phyloP scores from a whole-genome alignment of 306 rosid species.

The Comarum palustre region DNA sequence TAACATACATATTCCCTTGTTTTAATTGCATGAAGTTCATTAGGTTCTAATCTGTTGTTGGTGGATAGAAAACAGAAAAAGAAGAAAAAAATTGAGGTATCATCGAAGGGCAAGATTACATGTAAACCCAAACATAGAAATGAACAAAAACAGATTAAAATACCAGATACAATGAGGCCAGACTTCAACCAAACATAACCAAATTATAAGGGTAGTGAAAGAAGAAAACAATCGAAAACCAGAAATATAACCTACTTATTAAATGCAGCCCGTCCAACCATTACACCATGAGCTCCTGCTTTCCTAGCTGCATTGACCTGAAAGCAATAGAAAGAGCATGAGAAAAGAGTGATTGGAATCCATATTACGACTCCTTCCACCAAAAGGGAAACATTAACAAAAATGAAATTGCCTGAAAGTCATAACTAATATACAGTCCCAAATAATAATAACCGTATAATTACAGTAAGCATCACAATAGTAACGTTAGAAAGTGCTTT shows the following conservation, averaged over 20 bases:
- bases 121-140: background rate
- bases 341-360: constrained; percentile 9
- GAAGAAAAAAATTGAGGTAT: background rate
- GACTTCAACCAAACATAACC: background rate
- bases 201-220: background rate
- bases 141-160: background rate
- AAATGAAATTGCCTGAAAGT: background rate
- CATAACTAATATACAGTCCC: background rate
- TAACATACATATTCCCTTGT: background rate
- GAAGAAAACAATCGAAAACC: constrained; percentile 3
- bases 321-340: constrained; percentile 1
- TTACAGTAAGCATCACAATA: background rate
- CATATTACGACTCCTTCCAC: background rate
- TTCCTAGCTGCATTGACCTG: constrained; percentile 77
- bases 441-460: background rate
- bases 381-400: background rate
- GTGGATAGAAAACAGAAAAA: constrained; percentile 5
- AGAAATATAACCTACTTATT: constrained; percentile 49
- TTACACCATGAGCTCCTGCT: constrained; percentile 93
- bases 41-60: constrained; percentile 1
- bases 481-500: background rate
- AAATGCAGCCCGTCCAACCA: constrained; percentile 96
- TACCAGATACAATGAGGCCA: background rate
- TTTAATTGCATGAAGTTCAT: background rate
- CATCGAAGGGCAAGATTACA: background rate